phyloP scores from a whole-genome alignment of 176 grass and related monocot genomes.

The Rhipidocladum racemiflorum region DNA sequence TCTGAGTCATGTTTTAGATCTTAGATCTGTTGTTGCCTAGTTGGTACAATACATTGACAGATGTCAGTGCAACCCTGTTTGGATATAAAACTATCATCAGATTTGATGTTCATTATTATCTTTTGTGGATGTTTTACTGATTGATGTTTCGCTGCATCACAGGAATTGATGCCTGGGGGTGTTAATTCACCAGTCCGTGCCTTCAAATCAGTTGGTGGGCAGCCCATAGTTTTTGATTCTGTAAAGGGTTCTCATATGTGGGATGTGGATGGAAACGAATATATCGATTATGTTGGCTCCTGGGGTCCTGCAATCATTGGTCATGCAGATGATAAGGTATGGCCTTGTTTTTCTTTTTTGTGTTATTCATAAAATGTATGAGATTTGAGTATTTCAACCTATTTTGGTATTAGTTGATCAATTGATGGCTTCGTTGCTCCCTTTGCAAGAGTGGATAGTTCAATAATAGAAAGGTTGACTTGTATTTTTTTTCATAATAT shows the following conservation, averaged over 20 bases:
- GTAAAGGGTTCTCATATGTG: slow-evolving; percentile 95
- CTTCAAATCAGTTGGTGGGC: slow-evolving; percentile 95
- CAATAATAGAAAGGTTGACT: background rate
- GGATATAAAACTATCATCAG: background rate
- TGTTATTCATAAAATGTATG: background rate
- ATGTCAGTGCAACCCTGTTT: background rate
- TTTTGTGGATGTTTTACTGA: slow-evolving; percentile 23
- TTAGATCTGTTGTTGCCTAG: background rate
- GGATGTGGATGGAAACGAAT: slow-evolving; percentile 98
- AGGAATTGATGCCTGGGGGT: slow-evolving; percentile 98
- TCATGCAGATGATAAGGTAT: slow-evolving; percentile 87
- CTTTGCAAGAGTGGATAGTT: background rate
- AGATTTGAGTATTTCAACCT: background rate
- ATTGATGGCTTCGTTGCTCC: background rate
- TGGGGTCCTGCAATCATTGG: slow-evolving; percentile 98
- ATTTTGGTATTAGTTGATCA: background rate
- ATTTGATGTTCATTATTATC: background rate
- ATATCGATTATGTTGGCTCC: slow-evolving; percentile 98
- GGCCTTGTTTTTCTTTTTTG: background rate
- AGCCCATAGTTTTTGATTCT: slow-evolving; percentile 94
- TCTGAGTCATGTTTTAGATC: slow-evolving; percentile 11
- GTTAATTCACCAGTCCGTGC: slow-evolving; percentile 97
- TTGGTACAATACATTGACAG: background rate
- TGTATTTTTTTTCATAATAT: background rate
- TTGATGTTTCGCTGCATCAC: slow-evolving; percentile 14